These are phyloP conservation scores for Albophoma yamanashiensis DNA, from an alignment of 2,329 filamentous ascomycete species.

Conservation along the genomic window DNA sequence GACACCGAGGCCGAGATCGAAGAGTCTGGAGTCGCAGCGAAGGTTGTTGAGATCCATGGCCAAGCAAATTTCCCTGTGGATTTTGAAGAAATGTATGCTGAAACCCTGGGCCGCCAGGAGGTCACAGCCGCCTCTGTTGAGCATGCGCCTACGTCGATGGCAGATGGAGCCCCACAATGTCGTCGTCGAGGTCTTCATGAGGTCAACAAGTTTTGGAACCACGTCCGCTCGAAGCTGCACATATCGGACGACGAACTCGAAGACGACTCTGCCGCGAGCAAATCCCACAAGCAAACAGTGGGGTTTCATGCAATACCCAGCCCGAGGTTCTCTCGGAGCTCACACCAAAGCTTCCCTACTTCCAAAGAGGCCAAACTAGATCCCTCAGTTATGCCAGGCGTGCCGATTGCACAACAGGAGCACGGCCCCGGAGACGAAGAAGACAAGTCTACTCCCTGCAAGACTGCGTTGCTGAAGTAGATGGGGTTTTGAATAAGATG, in stretches of 20 bases:
- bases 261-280: neutral
- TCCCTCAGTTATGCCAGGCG: neutral
- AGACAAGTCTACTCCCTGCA: neutral
- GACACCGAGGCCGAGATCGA: neutral
- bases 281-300: neutral
- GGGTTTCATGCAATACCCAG: neutral
- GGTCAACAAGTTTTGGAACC: slow-evolving; percentile 19
- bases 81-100: neutral
- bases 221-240: slow-evolving; percentile 17
- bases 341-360: too few relatives aligned
- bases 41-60: neutral
- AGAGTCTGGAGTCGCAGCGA: neutral
- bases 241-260: slow-evolving; percentile 21
- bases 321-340: neutral
- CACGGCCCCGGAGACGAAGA: neutral
- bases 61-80: neutral
- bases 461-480: neutral
- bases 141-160: neutral
- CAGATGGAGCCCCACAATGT: neutral
- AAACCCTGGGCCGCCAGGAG: neutral
- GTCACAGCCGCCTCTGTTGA: neutral
- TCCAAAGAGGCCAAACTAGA: neutral
- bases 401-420: neutral
- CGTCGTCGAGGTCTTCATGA: slow-evolving; percentile 11
- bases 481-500: neutral